Evolutionary conservation across 306 rosid genomes (phyloP).

Genomic region (Glycine tomentella): DNA sequence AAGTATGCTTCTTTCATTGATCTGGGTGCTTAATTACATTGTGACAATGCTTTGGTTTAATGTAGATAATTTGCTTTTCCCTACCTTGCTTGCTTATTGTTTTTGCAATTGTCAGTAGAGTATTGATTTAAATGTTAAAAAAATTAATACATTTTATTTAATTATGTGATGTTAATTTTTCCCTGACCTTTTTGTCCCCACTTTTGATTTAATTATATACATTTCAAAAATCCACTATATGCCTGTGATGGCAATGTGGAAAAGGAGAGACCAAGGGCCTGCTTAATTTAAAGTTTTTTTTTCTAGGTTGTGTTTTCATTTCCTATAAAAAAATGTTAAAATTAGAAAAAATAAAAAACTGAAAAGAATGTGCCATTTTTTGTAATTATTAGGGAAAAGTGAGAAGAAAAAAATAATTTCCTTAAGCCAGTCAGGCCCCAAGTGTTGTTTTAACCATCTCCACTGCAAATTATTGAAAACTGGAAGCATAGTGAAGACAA

Average conservation of each 20-base stretch:
- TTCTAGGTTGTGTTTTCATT: background rate
- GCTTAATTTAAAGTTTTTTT: background rate
- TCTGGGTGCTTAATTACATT: slow-evolving; percentile 38
- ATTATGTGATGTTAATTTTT: slow-evolving; percentile 12
- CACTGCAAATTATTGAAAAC: background rate
- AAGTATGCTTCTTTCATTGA: slow-evolving; percentile 66
- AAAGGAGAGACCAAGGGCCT: background rate
- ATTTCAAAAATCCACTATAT: slow-evolving; percentile 6
- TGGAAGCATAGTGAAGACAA: background rate
- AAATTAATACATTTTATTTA: background rate
- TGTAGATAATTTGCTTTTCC: slow-evolving; percentile 1
- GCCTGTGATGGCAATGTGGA: background rate
- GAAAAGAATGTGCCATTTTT: background rate
- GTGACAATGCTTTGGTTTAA: slow-evolving; percentile 33
- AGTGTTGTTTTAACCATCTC: background rate
- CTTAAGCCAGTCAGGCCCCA: background rate
- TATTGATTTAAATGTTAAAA: slow-evolving; percentile 8
- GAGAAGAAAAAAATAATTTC: background rate
- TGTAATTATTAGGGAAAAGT: background rate
- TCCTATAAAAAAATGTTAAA: background rate
- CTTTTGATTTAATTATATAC: background rate
- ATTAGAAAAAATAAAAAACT: no score
- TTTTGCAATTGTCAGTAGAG: slow-evolving; percentile 26
- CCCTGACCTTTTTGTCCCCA: background rate
- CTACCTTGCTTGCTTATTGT: background rate